Conservation (phyloP, 1,284 basidiomycete species). For the Cutaneotrichosporon mucoides region DNA sequence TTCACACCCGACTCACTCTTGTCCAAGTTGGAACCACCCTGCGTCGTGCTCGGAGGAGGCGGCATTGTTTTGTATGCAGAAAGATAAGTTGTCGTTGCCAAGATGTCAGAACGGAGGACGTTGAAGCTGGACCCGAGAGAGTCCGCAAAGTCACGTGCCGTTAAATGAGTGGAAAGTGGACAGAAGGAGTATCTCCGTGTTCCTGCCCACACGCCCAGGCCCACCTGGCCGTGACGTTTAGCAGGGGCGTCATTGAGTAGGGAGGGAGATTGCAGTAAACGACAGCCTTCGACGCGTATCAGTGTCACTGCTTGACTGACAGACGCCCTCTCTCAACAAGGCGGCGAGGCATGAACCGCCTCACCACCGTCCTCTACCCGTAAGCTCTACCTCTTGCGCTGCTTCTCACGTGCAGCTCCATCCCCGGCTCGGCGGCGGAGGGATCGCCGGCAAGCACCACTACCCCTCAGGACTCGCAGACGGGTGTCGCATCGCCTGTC, state of each 20-base stretch:
- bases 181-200: too few species aligned
- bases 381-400: slow-evolving; percentile 2
- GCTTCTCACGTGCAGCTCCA: slow-evolving; percentile 4
- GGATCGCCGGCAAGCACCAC: slow-evolving; percentile 1
- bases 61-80: slow-evolving; percentile 29
- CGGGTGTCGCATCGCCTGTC: slow-evolving; percentile 3
- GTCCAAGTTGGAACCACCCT: slow-evolving; percentile 41
- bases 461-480: slow-evolving; percentile 2
- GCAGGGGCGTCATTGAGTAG: too few species aligned
- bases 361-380: slow-evolving; percentile 29
- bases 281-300: too few species aligned
- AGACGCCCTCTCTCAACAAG: too few species aligned
- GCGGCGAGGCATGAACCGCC: slow-evolving; percentile 23
- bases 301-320: too few species aligned
- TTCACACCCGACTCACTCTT: slow-evolving; percentile 36
- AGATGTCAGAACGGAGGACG: too few species aligned
- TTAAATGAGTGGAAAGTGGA: too few species aligned
- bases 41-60: slow-evolving; percentile 41
- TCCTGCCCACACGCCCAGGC: too few species aligned
- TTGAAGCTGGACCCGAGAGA: too few species aligned
- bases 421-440: slow-evolving; percentile 12
- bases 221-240: too few species aligned
- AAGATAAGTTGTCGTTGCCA: background rate
- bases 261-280: too few species aligned
- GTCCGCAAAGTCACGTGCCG: too few species aligned